Conservation (phyloP, 2,329 filamentous ascomycete species). For the Periconia digitata region DNA sequence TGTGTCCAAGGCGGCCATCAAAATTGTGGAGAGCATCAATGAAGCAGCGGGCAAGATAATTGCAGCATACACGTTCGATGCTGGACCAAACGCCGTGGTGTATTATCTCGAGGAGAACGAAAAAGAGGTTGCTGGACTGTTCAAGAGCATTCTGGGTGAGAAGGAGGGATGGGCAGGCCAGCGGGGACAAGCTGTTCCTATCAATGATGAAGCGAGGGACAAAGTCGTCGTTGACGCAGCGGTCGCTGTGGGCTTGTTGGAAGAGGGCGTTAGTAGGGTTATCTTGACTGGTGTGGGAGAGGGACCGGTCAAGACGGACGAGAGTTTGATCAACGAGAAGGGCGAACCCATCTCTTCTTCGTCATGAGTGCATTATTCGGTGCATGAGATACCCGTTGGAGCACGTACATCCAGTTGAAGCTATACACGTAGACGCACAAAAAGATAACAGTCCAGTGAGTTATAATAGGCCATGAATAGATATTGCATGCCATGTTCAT, state of each 20-base stretch:
- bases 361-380: neutral
- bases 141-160: conserved; percentile 66
- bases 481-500: too few relatives aligned
- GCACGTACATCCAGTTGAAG: too few relatives aligned
- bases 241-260: conserved; percentile 54
- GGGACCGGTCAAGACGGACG: conserved; percentile 77
- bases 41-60: conserved; percentile 73
- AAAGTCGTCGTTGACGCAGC: conserved; percentile 55
- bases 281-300: conserved; percentile 92
- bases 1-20: conserved; percentile 80
- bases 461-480: too few relatives aligned
- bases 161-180: conserved; percentile 71
- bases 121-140: conserved; percentile 71
- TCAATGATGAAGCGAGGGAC: conserved; percentile 59
- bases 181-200: conserved; percentile 56
- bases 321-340: conserved; percentile 71
- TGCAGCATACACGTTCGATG: conserved; percentile 96
- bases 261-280: conserved; percentile 80
- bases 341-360: conserved; percentile 28
- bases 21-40: conserved; percentile 89
- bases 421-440: too few relatives aligned
- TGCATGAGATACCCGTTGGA: conserved; percentile 1
- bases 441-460: neutral
- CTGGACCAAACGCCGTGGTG: conserved; percentile 93
- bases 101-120: conserved; percentile 88